Evolutionary conservation across 1,284 basidiomycete genomes (phyloP).

Genomic region (Coniferiporia sulphurascens): DNA sequence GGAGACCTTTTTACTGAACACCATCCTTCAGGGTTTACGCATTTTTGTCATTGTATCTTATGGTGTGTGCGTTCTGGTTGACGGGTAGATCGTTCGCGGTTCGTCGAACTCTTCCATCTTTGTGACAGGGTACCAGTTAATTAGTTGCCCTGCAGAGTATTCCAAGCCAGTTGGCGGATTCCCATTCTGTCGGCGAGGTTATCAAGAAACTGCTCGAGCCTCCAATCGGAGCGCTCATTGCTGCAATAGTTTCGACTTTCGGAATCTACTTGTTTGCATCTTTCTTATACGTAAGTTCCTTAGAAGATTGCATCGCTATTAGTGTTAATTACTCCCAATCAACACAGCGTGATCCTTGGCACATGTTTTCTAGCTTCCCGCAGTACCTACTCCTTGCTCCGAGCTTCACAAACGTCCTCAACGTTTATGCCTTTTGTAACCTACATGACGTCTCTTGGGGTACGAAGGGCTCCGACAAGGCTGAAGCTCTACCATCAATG

Average conservation of each 20-base stretch:
- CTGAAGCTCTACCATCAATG: constrained; percentile 88
- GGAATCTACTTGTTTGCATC: constrained; percentile 85
- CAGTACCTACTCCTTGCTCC: constrained; percentile 90
- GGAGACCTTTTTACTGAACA: constrained; percentile 2
- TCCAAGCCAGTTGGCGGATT: constrained; percentile 44
- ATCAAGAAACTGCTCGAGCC: constrained; percentile 61
- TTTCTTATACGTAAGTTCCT: constrained; percentile 75
- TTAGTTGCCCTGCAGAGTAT: constrained; percentile 43
- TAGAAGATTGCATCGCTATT: neutral
- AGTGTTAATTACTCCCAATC: constrained; percentile 5
- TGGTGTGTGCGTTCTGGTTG: constrained; percentile 82
- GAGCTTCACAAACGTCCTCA: constrained; percentile 91
- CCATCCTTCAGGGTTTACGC: constrained; percentile 63
- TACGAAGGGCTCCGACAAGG: constrained; percentile 95
- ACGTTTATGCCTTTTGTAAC: constrained; percentile 96
- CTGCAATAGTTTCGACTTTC: constrained; percentile 85
- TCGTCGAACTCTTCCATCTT: constrained; percentile 23
- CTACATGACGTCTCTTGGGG: constrained; percentile 92
- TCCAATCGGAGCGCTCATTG: constrained; percentile 79
- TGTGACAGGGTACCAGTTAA: neutral
- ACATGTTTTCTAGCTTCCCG: constrained; percentile 95
- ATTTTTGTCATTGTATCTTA: constrained; percentile 72
- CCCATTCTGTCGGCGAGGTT: constrained; percentile 38
- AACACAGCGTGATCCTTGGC: constrained; percentile 91
- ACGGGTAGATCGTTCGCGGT: constrained; percentile 77